A percentile compares a stretch with the other conserved stretches of the same genome.
These are phyloP conservation scores for Podospora appendiculata DNA, from an alignment of 495 filamentous ascomycete genomes.

Conservation along the genomic window DNA sequence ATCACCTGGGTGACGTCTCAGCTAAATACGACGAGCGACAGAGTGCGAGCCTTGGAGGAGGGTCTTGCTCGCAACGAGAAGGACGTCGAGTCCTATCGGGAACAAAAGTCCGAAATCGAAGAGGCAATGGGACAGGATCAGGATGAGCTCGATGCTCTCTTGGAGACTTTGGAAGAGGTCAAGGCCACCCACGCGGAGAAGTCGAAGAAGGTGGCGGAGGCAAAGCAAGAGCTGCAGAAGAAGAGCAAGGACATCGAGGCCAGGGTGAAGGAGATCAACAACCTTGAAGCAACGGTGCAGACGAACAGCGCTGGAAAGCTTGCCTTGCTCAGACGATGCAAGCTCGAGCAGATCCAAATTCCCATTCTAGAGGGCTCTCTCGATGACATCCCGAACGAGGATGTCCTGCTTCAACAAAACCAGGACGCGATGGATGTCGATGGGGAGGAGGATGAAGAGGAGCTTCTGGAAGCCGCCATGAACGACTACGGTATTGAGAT, in stretches of 20 bases:
- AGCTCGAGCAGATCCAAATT: constrained; percentile 84
- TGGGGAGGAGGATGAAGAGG: constrained; percentile 54
- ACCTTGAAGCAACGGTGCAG: constrained; percentile 74
- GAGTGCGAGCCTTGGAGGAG: constrained; percentile 59
- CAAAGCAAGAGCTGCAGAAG: constrained; percentile 78
- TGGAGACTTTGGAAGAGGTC: constrained; percentile 60
- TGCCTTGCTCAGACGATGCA: constrained; percentile 76
- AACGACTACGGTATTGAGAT: constrained; percentile 91
- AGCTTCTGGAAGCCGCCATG: constrained; percentile 42
- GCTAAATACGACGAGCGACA: constrained; percentile 56
- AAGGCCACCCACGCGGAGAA: constrained; percentile 59
- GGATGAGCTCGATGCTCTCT: constrained; percentile 69
- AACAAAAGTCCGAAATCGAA: constrained; percentile 66
- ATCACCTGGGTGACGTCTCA: constrained; percentile 70
- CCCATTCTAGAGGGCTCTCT: constrained; percentile 76
- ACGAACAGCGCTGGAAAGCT: constrained; percentile 76
- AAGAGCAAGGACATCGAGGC: constrained; percentile 73
- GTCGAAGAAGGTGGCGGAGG: constrained; percentile 67
- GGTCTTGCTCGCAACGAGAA: constrained; percentile 55
- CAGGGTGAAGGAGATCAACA: constrained; percentile 67
- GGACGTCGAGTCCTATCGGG: constrained; percentile 60
- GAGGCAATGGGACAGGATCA: constrained; percentile 61
- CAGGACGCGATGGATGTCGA: constrained; percentile 86
- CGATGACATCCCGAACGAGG: constrained; percentile 80
- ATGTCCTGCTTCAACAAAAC: constrained; percentile 58